Evolutionary conservation across 331 rosid genomes (phyloP).

Genomic region (Acacia concinna): DNA sequence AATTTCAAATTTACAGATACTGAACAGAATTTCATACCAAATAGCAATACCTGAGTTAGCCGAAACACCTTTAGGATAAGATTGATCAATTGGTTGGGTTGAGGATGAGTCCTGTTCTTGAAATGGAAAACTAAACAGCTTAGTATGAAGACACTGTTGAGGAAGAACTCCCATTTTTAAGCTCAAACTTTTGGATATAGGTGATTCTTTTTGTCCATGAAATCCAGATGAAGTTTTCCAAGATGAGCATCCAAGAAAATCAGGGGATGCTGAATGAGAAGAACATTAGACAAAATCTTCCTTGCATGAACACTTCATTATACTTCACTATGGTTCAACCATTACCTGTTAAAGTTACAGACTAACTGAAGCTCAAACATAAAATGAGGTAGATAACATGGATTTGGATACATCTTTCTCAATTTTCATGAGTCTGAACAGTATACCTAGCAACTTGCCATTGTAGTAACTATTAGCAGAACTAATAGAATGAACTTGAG

Average conservation of each 20-base stretch:
- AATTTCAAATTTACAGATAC: not conserved
- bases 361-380: slow-evolving; percentile 21
- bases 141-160: slow-evolving; percentile 41
- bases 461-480: not conserved
- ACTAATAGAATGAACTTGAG: not conserved
- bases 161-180: slow-evolving; percentile 52
- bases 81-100: slow-evolving; percentile 52
- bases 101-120: slow-evolving; percentile 64
- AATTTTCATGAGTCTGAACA: slow-evolving; percentile 25
- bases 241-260: slow-evolving; percentile 33
- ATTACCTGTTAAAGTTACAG: slow-evolving; percentile 5
- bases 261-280: slow-evolving; percentile 31
- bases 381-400: not conserved
- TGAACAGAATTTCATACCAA: not conserved
- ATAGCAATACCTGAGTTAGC: slow-evolving; percentile 35
- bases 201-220: slow-evolving; percentile 45
- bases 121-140: slow-evolving; percentile 44
- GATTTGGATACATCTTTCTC: slow-evolving; percentile 12
- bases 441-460: slow-evolving; percentile 12
- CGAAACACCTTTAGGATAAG: slow-evolving; percentile 43
- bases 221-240: slow-evolving; percentile 42
- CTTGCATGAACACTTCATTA: slow-evolving; percentile 38
- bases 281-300: slow-evolving; percentile 37
- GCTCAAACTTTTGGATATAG: slow-evolving; percentile 46
- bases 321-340: slow-evolving; percentile 3